These are phyloP conservation scores for Talinum fruticosum DNA, from an alignment of 148 eudicot species.

Conservation along the genomic window DNA sequence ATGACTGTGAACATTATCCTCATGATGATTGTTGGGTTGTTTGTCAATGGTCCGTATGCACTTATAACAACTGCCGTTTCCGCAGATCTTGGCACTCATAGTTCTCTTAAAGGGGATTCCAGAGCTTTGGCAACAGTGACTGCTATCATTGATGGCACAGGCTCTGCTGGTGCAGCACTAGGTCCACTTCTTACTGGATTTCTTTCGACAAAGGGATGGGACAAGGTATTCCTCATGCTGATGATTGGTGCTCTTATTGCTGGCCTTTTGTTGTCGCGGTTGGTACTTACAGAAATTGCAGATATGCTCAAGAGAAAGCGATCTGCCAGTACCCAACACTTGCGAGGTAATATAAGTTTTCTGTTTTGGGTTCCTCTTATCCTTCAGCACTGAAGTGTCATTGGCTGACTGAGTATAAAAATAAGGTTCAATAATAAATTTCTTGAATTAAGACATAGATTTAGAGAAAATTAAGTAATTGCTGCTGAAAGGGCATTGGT, in stretches of 20 bases:
- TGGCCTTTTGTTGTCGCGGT: conserved; percentile 67
- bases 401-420: background rate
- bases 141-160: conserved; percentile 96
- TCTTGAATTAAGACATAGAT: background rate
- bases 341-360: conserved; percentile 38
- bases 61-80: conserved; percentile 98
- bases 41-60: conserved; percentile 92
- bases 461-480: background rate
- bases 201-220: conserved; percentile 85
- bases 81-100: conserved; percentile 94
- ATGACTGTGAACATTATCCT: conserved; percentile 63
- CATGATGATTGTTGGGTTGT: conserved; percentile 84
- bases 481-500: too few relatives aligned
- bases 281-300: conserved; percentile 62
- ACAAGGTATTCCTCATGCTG: conserved; percentile 72
- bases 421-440: background rate
- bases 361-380: background rate
- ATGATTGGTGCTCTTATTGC: conserved; percentile 72
- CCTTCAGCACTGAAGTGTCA: background rate
- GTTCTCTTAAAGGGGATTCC: conserved; percentile 80
- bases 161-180: conserved; percentile 89
- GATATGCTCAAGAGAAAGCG: conserved; percentile 40
- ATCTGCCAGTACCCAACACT: conserved; percentile 21
- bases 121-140: conserved; percentile 97
- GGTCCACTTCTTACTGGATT: conserved; percentile 94